Evolutionary conservation across 2,329 filamentous ascomycete species (phyloP), one percentile per base, ranked within the genome.

Genomic region (Epichloe gansuensis): DNA sequence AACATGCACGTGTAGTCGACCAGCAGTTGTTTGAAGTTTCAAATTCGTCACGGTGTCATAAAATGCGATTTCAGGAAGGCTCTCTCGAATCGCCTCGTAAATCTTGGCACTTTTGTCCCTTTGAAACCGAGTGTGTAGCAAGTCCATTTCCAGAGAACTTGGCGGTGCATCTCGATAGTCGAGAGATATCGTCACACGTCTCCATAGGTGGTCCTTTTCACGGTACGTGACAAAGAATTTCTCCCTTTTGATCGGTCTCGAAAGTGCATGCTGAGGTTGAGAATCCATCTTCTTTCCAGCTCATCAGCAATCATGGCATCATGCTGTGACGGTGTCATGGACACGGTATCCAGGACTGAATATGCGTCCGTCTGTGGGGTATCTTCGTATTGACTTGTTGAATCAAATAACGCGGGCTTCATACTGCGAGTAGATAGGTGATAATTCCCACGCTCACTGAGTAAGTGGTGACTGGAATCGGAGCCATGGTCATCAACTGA

Each of bases 191-290:
- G 93, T 97, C 49, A 98, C 86, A 48, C 91, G 80, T 52, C 89
- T 82, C 88, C 91, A 95, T 56, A 81, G 74, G 56, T 81, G 85
- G 4, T 88, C 83, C 47, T 80, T 78, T 66, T 95, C 86, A 47
- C 90, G 88, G 66, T 88, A 98, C 0, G 93, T 97, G 57, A 98
- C 84, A 67, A 97, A 98, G 73, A 97, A 97, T 67, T 98, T 98
- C 68, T 98, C 93, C 44, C 91, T 81, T 61, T 87, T 12, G 91
- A 94, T 62, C 86, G 85, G 70, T 98, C 93, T 54, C 91, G 82
- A 67, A 96, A 98, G 67, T 95, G 90, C 93, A 98, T 96, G 69
- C 90, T 96, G 55, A 97, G 77, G 64, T 98, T 98, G 60, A 98
- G 75, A 55, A 98, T 97, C 93, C 93, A 98, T 62, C 80, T 84